phyloP scores from a whole-genome alignment of 345 rosid species.

The Brassica nigra region DNA sequence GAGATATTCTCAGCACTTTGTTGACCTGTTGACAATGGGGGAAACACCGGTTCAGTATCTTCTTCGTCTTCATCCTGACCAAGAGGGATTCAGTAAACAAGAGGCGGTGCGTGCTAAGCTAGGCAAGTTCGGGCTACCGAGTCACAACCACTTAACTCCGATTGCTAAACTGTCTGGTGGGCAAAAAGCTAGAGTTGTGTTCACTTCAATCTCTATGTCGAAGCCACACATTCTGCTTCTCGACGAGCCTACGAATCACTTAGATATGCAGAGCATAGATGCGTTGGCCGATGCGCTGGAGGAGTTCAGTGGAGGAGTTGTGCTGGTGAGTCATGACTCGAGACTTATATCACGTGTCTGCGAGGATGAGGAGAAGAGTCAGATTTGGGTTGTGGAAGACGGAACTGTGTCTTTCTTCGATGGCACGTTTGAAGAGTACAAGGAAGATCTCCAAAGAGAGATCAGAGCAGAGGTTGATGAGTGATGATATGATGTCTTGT shows the following conservation, averaged over 20 bases:
- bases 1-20: slow-evolving; percentile 95
- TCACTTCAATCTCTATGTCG: slow-evolving; percentile 92
- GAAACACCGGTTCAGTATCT: slow-evolving; percentile 95
- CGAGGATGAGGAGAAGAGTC: slow-evolving; percentile 81
- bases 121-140: slow-evolving; percentile 90
- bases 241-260: slow-evolving; percentile 94
- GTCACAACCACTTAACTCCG: slow-evolving; percentile 88
- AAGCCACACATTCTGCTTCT: slow-evolving; percentile 83
- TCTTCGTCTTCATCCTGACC: slow-evolving; percentile 92
- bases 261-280: slow-evolving; percentile 97
- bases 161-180: slow-evolving; percentile 91
- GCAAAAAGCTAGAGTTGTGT: slow-evolving; percentile 89
- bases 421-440: slow-evolving; percentile 81
- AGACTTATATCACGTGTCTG: slow-evolving; percentile 88
- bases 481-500: slow-evolving; percentile 27
- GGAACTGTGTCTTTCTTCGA: slow-evolving; percentile 65
- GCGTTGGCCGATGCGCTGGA: slow-evolving; percentile 92
- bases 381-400: slow-evolving; percentile 89
- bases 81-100: slow-evolving; percentile 93
- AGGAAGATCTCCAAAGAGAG: slow-evolving; percentile 77
- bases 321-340: slow-evolving; percentile 91
- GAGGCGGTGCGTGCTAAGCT: slow-evolving; percentile 96
- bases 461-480: slow-evolving; percentile 82
- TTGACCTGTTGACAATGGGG: slow-evolving; percentile 84
- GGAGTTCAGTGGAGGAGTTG: slow-evolving; percentile 89